These are phyloP conservation scores for Helianthus tuberosus DNA, from an alignment of 129 eudicot species.

Conservation along the genomic window DNA sequence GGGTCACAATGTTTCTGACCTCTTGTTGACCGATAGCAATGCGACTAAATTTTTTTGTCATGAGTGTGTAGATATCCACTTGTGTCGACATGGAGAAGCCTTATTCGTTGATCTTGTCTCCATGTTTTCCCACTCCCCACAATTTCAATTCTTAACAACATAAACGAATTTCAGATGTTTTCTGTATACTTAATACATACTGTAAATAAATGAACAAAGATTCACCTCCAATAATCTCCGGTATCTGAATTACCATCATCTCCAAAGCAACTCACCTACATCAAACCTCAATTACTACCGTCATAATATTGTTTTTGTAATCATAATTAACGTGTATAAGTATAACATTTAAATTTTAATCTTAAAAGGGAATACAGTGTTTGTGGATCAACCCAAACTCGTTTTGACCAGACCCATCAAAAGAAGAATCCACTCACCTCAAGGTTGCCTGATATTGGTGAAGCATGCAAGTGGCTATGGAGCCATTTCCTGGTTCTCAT, in stretches of 20 bases:
- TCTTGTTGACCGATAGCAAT: slow-evolving; percentile 98
- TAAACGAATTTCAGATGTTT: slow-evolving; percentile 15
- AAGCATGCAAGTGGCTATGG: slow-evolving; percentile 96
- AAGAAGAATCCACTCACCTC: slow-evolving; percentile 59
- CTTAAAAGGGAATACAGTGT: neutral
- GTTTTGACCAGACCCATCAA: slow-evolving; percentile 10
- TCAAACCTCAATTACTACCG: slow-evolving; percentile 8
- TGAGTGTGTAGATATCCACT: slow-evolving; percentile 93
- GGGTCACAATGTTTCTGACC: slow-evolving; percentile 49
- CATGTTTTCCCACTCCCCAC: slow-evolving; percentile 94
- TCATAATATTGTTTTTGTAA: neutral
- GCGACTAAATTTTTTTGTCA: slow-evolving; percentile 88
- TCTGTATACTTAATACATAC: neutral
- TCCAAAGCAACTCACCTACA: slow-evolving; percentile 98
- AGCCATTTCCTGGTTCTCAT: slow-evolving; percentile 94
- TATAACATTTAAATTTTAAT: neutral
- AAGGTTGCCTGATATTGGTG: slow-evolving; percentile 87
- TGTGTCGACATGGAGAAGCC: slow-evolving; percentile 95
- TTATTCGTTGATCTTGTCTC: slow-evolving; percentile 90
- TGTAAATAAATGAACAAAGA: neutral
- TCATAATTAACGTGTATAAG: neutral
- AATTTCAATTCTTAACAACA: slow-evolving; percentile 64
- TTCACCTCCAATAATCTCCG: slow-evolving; percentile 96
- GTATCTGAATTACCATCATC: slow-evolving; percentile 81
- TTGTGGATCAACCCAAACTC: neutral